These are phyloP conservation scores for Musa schizocarpa DNA, from an alignment of 176 grass and related monocot genomes.

Conservation along the genomic window DNA sequence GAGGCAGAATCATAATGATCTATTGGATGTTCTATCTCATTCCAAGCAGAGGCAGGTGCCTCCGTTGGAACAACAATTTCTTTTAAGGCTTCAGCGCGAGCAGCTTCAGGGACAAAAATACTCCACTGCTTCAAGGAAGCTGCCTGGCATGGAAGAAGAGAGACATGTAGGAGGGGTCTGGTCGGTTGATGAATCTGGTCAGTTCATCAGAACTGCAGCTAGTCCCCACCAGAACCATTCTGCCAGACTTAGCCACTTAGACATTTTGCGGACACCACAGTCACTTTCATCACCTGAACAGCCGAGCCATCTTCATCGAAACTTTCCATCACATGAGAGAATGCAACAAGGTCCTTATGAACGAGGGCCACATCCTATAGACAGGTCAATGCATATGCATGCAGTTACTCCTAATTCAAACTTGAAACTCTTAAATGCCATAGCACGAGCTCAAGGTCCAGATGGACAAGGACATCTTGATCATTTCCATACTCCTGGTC, in stretches of 20 bases:
- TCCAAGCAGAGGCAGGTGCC: conserved; percentile 73
- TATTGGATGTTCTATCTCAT: conserved; percentile 50
- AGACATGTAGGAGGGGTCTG: conserved; percentile 58
- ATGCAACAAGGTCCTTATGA: conserved; percentile 47
- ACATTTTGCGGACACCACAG: conserved; percentile 54
- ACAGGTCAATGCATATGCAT: conserved; percentile 63
- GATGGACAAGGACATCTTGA: conserved; percentile 42
- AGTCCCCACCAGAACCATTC: conserved; percentile 48
- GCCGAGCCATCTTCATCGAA: conserved; percentile 51
- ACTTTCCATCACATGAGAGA: conserved; percentile 53
- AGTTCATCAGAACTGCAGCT: conserved; percentile 59
- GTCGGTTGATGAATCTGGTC: conserved; percentile 54
- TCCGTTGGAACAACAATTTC: conserved; percentile 81
- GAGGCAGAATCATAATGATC: conserved; percentile 56
- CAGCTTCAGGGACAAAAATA: conserved; percentile 72
- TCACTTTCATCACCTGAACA: conserved; percentile 43
- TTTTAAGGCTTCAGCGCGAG: conserved; percentile 73
- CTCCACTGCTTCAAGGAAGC: conserved; percentile 43
- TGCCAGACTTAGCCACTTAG: conserved; percentile 40
- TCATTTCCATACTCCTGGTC: conserved; percentile 44
- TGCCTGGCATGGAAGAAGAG: conserved; percentile 73
- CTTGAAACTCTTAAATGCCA: conserved; percentile 41
- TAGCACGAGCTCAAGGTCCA: conserved; percentile 45
- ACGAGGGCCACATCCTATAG: conserved; percentile 42
- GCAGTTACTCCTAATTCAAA: conserved; percentile 43